phyloP scores from a whole-genome alignment of 208 protist species.

The Naegleria fowleri region DNA sequence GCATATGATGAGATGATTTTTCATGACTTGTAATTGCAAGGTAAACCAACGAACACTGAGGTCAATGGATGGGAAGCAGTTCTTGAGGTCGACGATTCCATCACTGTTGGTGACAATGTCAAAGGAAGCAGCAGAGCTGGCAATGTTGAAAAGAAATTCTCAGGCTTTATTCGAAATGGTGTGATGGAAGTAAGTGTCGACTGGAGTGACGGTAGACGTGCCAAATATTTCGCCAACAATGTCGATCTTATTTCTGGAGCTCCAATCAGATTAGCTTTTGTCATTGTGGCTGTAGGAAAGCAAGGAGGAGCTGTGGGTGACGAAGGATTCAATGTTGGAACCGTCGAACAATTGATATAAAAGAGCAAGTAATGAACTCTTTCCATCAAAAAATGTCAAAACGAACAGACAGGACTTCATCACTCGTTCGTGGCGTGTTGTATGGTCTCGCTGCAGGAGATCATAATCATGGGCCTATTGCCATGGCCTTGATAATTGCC shows the following conservation, averaged over 20 bases:
- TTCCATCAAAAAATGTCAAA: too few species aligned
- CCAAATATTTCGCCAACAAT: background rate
- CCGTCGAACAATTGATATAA: background rate
- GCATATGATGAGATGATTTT: too few species aligned
- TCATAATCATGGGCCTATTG: background rate
- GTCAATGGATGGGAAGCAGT: background rate
- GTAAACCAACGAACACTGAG: background rate
- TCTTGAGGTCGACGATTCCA: background rate
- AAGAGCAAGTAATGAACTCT: too few species aligned
- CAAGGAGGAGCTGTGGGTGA: background rate
- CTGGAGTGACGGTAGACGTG: background rate
- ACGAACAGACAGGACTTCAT: too few species aligned
- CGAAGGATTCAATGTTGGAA: background rate
- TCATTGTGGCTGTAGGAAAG: background rate
- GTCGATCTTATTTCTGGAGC: background rate
- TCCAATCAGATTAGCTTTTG: background rate
- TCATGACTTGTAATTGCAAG: too few species aligned
- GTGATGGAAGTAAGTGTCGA: background rate
- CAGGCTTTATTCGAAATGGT: background rate
- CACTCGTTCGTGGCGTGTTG: background rate
- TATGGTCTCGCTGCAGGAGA: background rate
- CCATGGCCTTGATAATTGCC: background rate
- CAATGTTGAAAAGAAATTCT: background rate
- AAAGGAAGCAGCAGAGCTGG: background rate
- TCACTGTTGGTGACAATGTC: background rate